A percentile compares a stretch with the other conserved stretches of the same genome.
These are phyloP conservation scores for Blastobotrys serpentis DNA, from an alignment of 1,139 yeast species.

Conservation along the genomic window DNA sequence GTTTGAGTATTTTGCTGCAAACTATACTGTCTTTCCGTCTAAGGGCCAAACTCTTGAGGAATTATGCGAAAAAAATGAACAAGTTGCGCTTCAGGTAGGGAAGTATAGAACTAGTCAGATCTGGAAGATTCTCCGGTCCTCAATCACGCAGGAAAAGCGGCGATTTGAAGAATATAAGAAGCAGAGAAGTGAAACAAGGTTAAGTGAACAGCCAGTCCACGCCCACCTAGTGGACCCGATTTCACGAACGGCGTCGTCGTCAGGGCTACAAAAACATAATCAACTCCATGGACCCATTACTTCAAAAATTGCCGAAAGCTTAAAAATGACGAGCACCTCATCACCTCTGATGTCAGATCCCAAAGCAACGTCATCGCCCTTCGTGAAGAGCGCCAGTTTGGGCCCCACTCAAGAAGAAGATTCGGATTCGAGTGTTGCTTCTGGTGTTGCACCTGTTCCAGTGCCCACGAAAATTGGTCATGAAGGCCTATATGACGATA, in stretches of 20 bases:
- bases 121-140: constrained; percentile 64
- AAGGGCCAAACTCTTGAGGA: constrained; percentile 52
- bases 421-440: background rate
- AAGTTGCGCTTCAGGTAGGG: constrained; percentile 54
- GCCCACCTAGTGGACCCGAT: background rate
- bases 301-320: constrained; percentile 5
- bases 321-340: background rate
- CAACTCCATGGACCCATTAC: constrained; percentile 7
- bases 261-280: constrained; percentile 7
- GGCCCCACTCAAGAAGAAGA: background rate
- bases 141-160: constrained; percentile 48
- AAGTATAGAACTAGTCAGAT: constrained; percentile 61
- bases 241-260: constrained; percentile 2
- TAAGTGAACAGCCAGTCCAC: background rate
- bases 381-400: background rate
- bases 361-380: background rate
- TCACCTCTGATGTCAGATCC: background rate
- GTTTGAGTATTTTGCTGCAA: constrained; percentile 34
- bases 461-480: background rate
- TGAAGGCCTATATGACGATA: constrained; percentile 1
- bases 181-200: background rate
- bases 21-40: constrained; percentile 39
- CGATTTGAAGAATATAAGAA: constrained; percentile 22
- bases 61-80: constrained; percentile 60
- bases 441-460: background rate